phyloP scores from a whole-genome alignment of 495 filamentous ascomycete species.

The Hypoxylon lenormandii region DNA sequence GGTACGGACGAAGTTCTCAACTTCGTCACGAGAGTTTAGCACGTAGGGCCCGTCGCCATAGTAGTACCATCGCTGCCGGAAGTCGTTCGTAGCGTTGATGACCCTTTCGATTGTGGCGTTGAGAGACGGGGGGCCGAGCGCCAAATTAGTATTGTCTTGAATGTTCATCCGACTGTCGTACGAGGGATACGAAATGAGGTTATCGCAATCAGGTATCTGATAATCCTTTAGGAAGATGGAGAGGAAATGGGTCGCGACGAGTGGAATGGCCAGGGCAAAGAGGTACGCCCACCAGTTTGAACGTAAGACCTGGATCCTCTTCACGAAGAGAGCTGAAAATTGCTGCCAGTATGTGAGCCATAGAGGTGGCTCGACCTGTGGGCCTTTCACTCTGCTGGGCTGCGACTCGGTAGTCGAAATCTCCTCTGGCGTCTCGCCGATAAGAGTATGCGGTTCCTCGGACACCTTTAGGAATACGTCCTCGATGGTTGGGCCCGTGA shows the following conservation, averaged over 20 bases:
- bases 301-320: slow-evolving; percentile 72
- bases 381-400: slow-evolving; percentile 29
- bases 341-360: slow-evolving; percentile 64
- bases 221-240: slow-evolving; percentile 61
- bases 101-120: slow-evolving; percentile 29
- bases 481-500: slow-evolving; percentile 77
- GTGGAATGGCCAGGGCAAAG: slow-evolving; percentile 71
- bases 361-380: slow-evolving; percentile 30
- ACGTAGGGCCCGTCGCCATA: slow-evolving; percentile 30
- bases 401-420: slow-evolving; percentile 35
- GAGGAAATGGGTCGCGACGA: slow-evolving; percentile 58
- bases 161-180: slow-evolving; percentile 19
- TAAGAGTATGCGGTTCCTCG: slow-evolving; percentile 62
- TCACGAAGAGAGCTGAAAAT: slow-evolving; percentile 72
- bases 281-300: slow-evolving; percentile 74
- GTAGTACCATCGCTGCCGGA: slow-evolving; percentile 1
- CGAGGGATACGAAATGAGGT: slow-evolving; percentile 19
- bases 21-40: slow-evolving; percentile 62
- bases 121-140: slow-evolving; percentile 25
- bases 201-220: slow-evolving; percentile 36
- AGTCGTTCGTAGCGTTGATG: slow-evolving; percentile 11
- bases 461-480: slow-evolving; percentile 79
- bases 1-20: slow-evolving; percentile 67
- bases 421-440: slow-evolving; percentile 36
- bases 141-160: neutral